Conservation (phyloP, 2,329 filamentous ascomycete genomes). For the Botrytis deweyae region DNA sequence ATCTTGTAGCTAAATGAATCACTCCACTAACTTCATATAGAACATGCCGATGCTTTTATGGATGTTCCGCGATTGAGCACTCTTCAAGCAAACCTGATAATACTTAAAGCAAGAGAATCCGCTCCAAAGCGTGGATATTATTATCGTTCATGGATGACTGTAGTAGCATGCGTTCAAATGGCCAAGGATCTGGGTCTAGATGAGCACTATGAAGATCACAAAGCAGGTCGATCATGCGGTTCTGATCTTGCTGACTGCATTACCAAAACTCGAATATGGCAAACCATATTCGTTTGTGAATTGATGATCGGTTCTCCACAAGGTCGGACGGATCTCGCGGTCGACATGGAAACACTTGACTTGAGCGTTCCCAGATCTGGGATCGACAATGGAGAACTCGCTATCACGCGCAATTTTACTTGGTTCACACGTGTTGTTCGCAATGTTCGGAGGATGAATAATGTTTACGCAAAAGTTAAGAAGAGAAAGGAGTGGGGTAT, state of each 20-base stretch:
- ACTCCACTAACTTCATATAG: constrained; percentile 47
- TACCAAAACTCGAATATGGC: constrained; percentile 85
- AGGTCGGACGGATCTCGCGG: constrained; percentile 77
- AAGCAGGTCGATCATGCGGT: constrained; percentile 68
- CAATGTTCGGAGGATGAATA: constrained; percentile 75
- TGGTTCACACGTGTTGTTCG: constrained; percentile 76
- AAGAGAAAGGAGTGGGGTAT: constrained; percentile 82
- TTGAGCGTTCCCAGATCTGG: constrained; percentile 65
- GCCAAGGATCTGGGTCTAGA: constrained; percentile 86
- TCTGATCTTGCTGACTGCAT: constrained; percentile 72
- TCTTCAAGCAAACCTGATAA: constrained; percentile 81
- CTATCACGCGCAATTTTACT: constrained; percentile 78
- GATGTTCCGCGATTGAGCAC: constrained; percentile 88
- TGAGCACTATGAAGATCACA: constrained; percentile 80
- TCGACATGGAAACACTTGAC: constrained; percentile 74
- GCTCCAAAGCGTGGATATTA: constrained; percentile 92
- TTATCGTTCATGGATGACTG: constrained; percentile 95
- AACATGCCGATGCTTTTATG: constrained; percentile 90
- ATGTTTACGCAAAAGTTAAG: constrained; percentile 70
- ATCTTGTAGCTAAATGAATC: not conserved
- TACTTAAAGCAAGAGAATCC: constrained; percentile 90
- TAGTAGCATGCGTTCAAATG: constrained; percentile 91
- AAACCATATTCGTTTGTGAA: constrained; percentile 80
- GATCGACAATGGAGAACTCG: constrained; percentile 71
- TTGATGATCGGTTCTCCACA: constrained; percentile 92